Evolutionary conservation across 495 filamentous ascomycete genomes (phyloP).

Genomic region (Usnea hakonensis): DNA sequence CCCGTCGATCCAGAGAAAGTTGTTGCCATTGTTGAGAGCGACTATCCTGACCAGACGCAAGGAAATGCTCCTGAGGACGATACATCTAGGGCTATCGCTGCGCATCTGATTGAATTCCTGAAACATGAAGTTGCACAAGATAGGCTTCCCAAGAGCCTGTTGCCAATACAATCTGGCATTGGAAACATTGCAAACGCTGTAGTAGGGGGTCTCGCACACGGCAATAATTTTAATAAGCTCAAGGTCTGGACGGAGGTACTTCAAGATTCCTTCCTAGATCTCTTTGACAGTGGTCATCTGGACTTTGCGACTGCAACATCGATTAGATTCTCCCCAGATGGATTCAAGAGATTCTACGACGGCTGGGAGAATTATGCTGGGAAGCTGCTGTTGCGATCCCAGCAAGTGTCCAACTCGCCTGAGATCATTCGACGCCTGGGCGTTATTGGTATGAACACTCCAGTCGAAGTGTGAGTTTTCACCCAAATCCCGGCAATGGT

Average conservation of each 20-base stretch:
- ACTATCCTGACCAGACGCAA: constrained; percentile 75
- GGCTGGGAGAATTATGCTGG: constrained; percentile 72
- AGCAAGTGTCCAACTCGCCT: constrained; percentile 86
- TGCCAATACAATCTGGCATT: constrained; percentile 83
- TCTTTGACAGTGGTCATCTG: constrained; percentile 83
- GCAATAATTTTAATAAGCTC: constrained; percentile 72
- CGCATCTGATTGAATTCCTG: constrained; percentile 80
- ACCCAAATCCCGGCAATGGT: not conserved
- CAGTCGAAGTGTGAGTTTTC: constrained; percentile 59
- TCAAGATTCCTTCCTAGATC: constrained; percentile 88
- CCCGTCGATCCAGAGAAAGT: constrained; percentile 87
- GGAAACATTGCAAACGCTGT: constrained; percentile 95
- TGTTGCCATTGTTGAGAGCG: constrained; percentile 75
- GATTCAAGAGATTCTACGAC: constrained; percentile 87
- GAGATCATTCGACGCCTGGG: constrained; percentile 87
- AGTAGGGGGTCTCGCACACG: constrained; percentile 71
- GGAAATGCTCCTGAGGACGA: constrained; percentile 72
- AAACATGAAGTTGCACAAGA: constrained; percentile 71
- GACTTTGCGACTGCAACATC: constrained; percentile 90
- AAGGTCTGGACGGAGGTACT: constrained; percentile 93
- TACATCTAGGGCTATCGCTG: constrained; percentile 61
- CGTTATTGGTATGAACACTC: constrained; percentile 93
- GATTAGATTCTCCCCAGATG: constrained; percentile 84
- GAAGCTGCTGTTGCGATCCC: constrained; percentile 80
- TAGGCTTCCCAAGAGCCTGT: constrained; percentile 66